Conservation (phyloP, 306 rosid species). For the Calophaca sinica region DNA sequence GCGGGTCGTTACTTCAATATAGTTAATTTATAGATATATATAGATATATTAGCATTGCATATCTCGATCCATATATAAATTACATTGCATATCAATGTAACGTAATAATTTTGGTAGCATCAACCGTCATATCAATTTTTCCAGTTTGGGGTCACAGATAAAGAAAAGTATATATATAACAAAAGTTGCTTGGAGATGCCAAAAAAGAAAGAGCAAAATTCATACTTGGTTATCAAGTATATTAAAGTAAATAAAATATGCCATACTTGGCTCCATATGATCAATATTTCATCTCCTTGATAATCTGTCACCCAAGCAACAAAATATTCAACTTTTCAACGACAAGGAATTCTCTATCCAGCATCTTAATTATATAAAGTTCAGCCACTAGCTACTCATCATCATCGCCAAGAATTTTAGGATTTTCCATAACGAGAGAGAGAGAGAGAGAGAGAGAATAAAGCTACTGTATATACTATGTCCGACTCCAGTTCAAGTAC, state of each 20-base stretch:
- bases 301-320: too few species aligned
- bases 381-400: not conserved
- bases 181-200: not conserved
- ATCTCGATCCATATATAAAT: too few species aligned
- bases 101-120: too few species aligned
- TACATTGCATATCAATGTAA: not conserved
- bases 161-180: not conserved
- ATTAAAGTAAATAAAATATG: not conserved
- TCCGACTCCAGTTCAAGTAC: not conserved
- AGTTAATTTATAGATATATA: too few species aligned
- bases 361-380: not conserved
- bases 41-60: too few species aligned
- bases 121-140: not conserved
- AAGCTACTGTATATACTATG: not conserved
- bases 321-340: not conserved
- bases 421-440: too few species aligned
- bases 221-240: not conserved
- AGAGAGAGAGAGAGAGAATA: too few species aligned
- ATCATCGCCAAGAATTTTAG: too few species aligned
- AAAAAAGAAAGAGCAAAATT: not conserved
- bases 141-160: not conserved
- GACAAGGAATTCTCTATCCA: not conserved
- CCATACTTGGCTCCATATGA: not conserved
- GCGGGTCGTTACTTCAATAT: too few species aligned
- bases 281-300: too few species aligned